Percentiles rank a stretch among this genome's conserved stretches.
Evolutionary conservation across 1,284 basidiomycete species (phyloP).

Genomic region (Ustilago shanxiensis): DNA sequence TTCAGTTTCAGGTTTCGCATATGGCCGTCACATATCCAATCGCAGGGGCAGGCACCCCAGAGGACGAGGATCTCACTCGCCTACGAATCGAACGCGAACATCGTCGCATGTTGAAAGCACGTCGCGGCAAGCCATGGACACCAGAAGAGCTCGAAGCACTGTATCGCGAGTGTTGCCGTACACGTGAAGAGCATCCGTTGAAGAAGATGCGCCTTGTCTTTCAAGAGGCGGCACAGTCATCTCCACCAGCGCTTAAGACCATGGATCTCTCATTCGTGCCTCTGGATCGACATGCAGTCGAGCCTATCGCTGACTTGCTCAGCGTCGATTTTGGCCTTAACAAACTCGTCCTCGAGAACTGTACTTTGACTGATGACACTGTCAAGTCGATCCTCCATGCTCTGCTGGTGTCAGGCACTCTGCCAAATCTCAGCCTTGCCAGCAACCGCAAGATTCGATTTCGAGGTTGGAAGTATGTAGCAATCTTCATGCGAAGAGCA

Average conservation of each 20-base stretch:
- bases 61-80: conserved; percentile 63
- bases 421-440: conserved; percentile 86
- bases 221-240: conserved; percentile 50
- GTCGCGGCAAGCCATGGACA: conserved; percentile 53
- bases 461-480: conserved; percentile 83
- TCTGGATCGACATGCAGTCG: conserved; percentile 56
- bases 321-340: conserved; percentile 66
- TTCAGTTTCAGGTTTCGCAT: conserved; percentile 64
- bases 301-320: conserved; percentile 66
- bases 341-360: conserved; percentile 66
- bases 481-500: conserved; percentile 82
- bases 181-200: conserved; percentile 65
- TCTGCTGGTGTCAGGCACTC: conserved; percentile 83
- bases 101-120: conserved; percentile 48
- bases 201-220: conserved; percentile 66
- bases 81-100: conserved; percentile 63
- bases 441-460: conserved; percentile 85
- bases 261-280: conserved; percentile 63
- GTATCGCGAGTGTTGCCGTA: conserved; percentile 68
- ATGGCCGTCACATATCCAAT: conserved; percentile 69
- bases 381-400: conserved; percentile 92
- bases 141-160: conserved; percentile 63
- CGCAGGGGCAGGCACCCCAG: conserved; percentile 55
- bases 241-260: conserved; percentile 54
- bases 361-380: conserved; percentile 72